phyloP scores from a whole-genome alignment of 805 yeast genomes.

The Barnettozyma pratensis region DNA sequence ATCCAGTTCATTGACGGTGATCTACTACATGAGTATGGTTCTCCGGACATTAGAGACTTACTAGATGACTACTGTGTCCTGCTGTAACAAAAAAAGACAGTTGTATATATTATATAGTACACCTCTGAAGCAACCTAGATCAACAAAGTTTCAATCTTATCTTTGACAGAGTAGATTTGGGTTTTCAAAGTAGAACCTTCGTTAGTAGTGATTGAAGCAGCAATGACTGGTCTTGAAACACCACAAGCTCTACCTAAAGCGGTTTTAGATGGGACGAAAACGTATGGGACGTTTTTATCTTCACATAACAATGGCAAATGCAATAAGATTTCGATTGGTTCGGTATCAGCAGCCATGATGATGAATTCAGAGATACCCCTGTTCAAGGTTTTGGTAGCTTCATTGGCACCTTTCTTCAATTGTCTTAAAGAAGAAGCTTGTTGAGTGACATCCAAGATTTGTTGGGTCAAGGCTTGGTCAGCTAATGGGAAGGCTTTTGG shows the following conservation, averaged over 20 bases:
- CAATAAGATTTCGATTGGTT: constrained; percentile 96
- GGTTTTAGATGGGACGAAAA: constrained; percentile 96
- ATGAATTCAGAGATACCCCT: constrained; percentile 99
- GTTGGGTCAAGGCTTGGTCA: constrained; percentile 91
- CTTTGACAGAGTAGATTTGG: constrained; percentile 97
- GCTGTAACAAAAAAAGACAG: constrained; percentile 1
- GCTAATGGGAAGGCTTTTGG: constrained; percentile 99
- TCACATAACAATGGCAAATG: constrained; percentile 97
- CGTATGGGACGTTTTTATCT: constrained; percentile 99
- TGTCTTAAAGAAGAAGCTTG: constrained; percentile 98
- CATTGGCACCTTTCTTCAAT: constrained; percentile 99
- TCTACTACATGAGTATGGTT: constrained; percentile 8
- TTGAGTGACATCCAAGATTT: constrained; percentile 95
- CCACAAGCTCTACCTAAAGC: constrained; percentile 99
- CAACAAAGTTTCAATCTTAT: constrained; percentile 96
- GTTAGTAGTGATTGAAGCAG: constrained; percentile 96
- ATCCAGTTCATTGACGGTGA: constrained; percentile 18
- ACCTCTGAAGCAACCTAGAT: constrained; percentile 43
- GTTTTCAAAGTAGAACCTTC: constrained; percentile 96
- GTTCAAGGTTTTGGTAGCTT: constrained; percentile 98
- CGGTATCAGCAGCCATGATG: constrained; percentile 99
- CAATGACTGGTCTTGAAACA: constrained; percentile 98
- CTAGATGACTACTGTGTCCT: constrained; percentile 6
- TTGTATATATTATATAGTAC: constrained; percentile 6
- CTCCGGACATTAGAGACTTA: constrained; percentile 3